These are phyloP conservation scores for Allomyces macrogynus DNA, from an alignment of 192 early-diverging fungal species.

Conservation along the genomic window DNA sequence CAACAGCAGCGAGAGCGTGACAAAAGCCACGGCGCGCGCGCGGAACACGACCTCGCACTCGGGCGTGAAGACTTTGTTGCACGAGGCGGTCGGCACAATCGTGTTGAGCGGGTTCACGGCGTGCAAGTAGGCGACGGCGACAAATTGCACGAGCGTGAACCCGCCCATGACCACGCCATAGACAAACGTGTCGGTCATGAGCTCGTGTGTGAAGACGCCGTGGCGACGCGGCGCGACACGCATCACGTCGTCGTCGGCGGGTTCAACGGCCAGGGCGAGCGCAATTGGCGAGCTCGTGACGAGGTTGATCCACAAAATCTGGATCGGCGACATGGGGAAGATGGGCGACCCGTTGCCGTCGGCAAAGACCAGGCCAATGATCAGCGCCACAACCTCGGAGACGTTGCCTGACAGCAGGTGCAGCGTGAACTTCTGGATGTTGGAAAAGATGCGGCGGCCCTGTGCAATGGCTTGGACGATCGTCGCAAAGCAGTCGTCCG, in stretches of 20 bases:
- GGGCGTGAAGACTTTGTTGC: background rate
- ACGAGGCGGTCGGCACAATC: background rate
- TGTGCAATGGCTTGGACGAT: constrained; percentile 82
- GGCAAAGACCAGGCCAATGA: constrained; percentile 61
- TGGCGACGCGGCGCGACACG: constrained; percentile 41
- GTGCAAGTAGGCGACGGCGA: constrained; percentile 41
- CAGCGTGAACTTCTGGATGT: constrained; percentile 93
- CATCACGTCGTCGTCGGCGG: constrained; percentile 71
- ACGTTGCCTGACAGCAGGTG: constrained; percentile 94
- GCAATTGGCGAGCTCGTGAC: constrained; percentile 60
- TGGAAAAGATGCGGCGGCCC: constrained; percentile 88
- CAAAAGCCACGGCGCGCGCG: constrained; percentile 44
- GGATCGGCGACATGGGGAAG: constrained; percentile 57
- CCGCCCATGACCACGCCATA: constrained; percentile 36
- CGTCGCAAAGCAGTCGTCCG: constrained; percentile 91
- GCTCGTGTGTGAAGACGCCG: constrained; percentile 12
- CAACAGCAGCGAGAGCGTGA: constrained; percentile 67
- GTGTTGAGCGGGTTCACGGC: constrained; percentile 26
- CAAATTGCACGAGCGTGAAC: constrained; percentile 45
- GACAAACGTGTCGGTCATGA: constrained; percentile 50
- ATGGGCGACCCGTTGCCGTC: constrained; percentile 34
- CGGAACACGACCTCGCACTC: constrained; percentile 13
- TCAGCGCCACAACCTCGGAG: constrained; percentile 91
- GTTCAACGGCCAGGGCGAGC: constrained; percentile 75
- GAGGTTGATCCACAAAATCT: constrained; percentile 63